Conservation (phyloP, 352 stramenopile genomes). For the Phytophthora podocarpi region DNA sequence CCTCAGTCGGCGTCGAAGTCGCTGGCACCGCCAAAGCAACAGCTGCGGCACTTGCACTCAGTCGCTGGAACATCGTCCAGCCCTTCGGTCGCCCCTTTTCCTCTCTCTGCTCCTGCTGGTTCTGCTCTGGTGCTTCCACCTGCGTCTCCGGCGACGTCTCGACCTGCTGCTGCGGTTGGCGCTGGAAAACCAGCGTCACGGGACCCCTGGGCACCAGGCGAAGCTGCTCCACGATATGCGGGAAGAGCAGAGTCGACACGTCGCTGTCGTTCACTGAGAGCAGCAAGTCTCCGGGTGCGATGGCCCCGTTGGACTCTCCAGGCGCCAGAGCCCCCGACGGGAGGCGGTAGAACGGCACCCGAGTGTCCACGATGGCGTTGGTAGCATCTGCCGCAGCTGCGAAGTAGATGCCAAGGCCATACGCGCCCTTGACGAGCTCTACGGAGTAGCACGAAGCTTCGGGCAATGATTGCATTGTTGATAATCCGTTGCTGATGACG, state of each 20-base stretch:
- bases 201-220: slow-evolving; percentile 43
- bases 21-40: slow-evolving; percentile 10
- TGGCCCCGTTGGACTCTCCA: slow-evolving; percentile 60
- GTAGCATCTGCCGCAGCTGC: slow-evolving; percentile 21
- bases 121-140: slow-evolving; percentile 14
- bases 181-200: slow-evolving; percentile 56
- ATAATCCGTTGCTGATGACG: not conserved
- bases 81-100: slow-evolving; percentile 25
- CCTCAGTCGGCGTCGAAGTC: not conserved
- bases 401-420: slow-evolving; percentile 81
- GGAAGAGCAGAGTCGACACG: slow-evolving; percentile 42
- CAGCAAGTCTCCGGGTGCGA: slow-evolving; percentile 55
- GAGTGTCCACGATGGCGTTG: slow-evolving; percentile 57
- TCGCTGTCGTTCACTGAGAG: slow-evolving; percentile 48
- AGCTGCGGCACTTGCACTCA: slow-evolving; percentile 34
- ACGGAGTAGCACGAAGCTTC: slow-evolving; percentile 52
- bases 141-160: slow-evolving; percentile 8
- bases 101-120: slow-evolving; percentile 7
- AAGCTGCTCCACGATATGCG: slow-evolving; percentile 66
- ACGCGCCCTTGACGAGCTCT: slow-evolving; percentile 57
- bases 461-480: not conserved
- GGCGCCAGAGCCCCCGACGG: slow-evolving; percentile 54
- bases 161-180: slow-evolving; percentile 1
- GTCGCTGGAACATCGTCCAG: slow-evolving; percentile 49
- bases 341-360: slow-evolving; percentile 71